A percentile compares a stretch with the other conserved stretches of the same genome.
Evolutionary conservation across 306 rosid genomes (phyloP).

Genomic region (Prunus mira): DNA sequence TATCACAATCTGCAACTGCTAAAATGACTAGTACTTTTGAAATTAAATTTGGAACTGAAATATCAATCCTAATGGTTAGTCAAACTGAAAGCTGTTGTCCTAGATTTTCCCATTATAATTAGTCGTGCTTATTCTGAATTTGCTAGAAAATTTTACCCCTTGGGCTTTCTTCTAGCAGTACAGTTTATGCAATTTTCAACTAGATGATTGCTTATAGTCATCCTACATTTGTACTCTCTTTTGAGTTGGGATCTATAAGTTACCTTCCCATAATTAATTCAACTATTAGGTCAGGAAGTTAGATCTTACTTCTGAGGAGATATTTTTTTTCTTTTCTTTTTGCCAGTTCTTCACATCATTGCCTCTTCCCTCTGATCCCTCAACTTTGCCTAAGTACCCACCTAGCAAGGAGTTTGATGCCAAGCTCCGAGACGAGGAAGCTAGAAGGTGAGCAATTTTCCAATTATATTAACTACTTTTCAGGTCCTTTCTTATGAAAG

Average conservation of each 20-base stretch:
- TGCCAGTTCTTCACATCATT: constrained; percentile 63
- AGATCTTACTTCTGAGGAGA: constrained; percentile 3
- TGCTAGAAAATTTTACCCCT: neutral
- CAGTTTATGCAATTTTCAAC: neutral
- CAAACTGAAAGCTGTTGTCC: neutral
- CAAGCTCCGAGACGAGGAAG: constrained; percentile 66
- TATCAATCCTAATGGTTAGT: neutral
- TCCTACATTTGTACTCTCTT: neutral
- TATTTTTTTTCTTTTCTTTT: constrained; percentile 12
- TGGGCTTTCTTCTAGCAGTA: neutral
- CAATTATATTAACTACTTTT: neutral
- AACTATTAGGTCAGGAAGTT: neutral
- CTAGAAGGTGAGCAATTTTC: constrained; percentile 56
- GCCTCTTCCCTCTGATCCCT: constrained; percentile 78
- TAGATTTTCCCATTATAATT: neutral
- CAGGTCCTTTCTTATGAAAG: neutral
- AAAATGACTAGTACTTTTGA: neutral
- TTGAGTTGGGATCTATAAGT: neutral
- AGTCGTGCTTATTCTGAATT: neutral
- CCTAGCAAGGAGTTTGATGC: constrained; percentile 89
- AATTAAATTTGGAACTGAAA: too few relatives aligned
- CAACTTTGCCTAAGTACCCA: constrained; percentile 68
- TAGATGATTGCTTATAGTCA: neutral
- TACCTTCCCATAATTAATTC: neutral
- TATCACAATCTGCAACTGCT: neutral